These are phyloP conservation scores for Salvia splendens DNA, from an alignment of 257 asterid genomes.

Conservation along the genomic window DNA sequence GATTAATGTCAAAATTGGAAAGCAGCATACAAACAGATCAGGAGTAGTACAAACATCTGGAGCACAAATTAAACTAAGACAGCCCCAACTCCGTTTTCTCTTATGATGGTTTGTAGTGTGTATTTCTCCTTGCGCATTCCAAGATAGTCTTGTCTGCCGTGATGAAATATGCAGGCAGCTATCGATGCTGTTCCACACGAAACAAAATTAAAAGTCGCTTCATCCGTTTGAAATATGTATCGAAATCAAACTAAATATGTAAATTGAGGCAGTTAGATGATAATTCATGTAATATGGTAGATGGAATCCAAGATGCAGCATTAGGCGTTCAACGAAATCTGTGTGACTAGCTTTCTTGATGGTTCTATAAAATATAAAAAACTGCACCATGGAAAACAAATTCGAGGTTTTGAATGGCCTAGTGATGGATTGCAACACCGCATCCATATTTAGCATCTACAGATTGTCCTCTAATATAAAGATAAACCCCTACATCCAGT, in stretches of 20 bases:
- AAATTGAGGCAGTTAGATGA: background rate
- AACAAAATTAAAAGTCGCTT: background rate
- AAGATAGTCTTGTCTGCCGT: constrained; percentile 79
- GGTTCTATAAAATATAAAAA: constrained; percentile 2
- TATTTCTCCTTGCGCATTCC: constrained; percentile 73
- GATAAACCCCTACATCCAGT: background rate
- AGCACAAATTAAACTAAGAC: background rate
- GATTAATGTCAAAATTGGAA: background rate
- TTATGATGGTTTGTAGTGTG: constrained; percentile 50
- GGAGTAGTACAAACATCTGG: background rate
- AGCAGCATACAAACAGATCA: background rate
- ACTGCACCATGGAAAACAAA: background rate
- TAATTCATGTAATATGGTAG: background rate
- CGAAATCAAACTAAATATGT: background rate
- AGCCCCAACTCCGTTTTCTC: background rate
- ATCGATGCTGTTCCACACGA: constrained; percentile 61
- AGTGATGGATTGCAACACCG: background rate
- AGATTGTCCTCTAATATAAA: background rate
- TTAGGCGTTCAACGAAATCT: no score
- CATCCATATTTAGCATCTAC: background rate
- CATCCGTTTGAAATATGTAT: background rate
- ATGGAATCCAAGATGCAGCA: constrained; percentile 4
- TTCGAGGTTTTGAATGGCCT: no score
- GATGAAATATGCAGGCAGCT: constrained; percentile 85
- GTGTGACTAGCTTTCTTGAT: background rate